These are phyloP conservation scores for Kwoniella sp. DNA, from an alignment of 768 basidiomycete genomes.

Conservation along the genomic window DNA sequence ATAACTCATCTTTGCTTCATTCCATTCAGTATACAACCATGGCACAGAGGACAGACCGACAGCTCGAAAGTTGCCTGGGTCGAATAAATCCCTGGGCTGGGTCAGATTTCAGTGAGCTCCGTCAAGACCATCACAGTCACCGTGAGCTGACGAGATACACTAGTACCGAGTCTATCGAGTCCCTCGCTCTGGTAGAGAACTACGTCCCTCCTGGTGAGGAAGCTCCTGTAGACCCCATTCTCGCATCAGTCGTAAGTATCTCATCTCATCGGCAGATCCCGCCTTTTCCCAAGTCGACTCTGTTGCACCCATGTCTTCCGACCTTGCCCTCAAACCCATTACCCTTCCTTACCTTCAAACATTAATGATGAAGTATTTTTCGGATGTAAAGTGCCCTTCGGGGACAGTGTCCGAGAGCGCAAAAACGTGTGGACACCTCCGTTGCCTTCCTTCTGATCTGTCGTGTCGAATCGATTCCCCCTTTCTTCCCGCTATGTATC, in stretches of 20 bases:
- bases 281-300: no score
- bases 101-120: conserved; percentile 49
- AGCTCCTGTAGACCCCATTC: conserved; percentile 40
- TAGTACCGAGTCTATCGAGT: conserved; percentile 52
- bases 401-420: conserved; percentile 54
- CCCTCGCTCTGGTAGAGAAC: conserved; percentile 45
- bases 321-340: background rate
- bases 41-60: conserved; percentile 49
- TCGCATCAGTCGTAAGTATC: conserved; percentile 49
- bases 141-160: conserved; percentile 17
- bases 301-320: background rate
- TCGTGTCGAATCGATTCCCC: background rate
- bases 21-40: conserved; percentile 43
- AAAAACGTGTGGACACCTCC: conserved; percentile 55
- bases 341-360: background rate
- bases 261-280: no score
- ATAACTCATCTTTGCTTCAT: conserved; percentile 24
- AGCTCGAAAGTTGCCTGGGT: conserved; percentile 33
- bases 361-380: conserved; percentile 54
- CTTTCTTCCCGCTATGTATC: conserved; percentile 10
- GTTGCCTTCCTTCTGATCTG: conserved; percentile 55
- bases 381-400: conserved; percentile 52
- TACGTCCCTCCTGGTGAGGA: conserved; percentile 44
- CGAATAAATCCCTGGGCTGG: conserved; percentile 43
- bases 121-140: no score